Conservation (phyloP, 345 rosid species). For the Lepidium aucheri region DNA sequence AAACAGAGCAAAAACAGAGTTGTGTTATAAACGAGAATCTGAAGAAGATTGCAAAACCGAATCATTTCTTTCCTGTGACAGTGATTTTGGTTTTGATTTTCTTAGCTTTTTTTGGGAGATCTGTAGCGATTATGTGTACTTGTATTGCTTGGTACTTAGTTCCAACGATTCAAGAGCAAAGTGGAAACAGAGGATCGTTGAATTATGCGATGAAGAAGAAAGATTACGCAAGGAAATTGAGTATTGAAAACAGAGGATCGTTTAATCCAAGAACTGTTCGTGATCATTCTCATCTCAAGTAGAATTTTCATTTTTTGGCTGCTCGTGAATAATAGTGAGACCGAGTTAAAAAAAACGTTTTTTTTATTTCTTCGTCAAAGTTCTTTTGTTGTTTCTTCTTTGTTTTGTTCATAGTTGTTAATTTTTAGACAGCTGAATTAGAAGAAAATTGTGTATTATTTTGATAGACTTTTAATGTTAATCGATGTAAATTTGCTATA, state of each 20-base stretch:
- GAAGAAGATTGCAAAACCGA: constrained; percentile 35
- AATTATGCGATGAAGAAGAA: constrained; percentile 37
- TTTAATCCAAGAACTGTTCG: constrained; percentile 30
- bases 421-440: constrained; percentile 16
- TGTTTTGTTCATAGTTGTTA: constrained; percentile 14
- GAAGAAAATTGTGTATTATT: background rate
- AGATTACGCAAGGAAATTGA: constrained; percentile 30
- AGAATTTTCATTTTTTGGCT: constrained; percentile 15
- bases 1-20: constrained; percentile 21
- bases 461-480: background rate
- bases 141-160: constrained; percentile 62
- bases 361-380: background rate
- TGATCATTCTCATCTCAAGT: constrained; percentile 1
- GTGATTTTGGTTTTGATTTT: constrained; percentile 45
- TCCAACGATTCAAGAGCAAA: constrained; percentile 35
- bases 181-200: constrained; percentile 7
- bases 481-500: background rate
- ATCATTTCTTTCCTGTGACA: constrained; percentile 39
- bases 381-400: background rate
- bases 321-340: constrained; percentile 18
- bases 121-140: constrained; percentile 46
- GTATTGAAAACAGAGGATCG: constrained; percentile 24
- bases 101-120: constrained; percentile 52
- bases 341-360: background rate
- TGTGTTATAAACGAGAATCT: constrained; percentile 20